A percentile compares a stretch with the other conserved stretches of the same genome.
phyloP scores from a whole-genome alignment of 768 basidiomycete genomes.

The Mycena polygramma region DNA sequence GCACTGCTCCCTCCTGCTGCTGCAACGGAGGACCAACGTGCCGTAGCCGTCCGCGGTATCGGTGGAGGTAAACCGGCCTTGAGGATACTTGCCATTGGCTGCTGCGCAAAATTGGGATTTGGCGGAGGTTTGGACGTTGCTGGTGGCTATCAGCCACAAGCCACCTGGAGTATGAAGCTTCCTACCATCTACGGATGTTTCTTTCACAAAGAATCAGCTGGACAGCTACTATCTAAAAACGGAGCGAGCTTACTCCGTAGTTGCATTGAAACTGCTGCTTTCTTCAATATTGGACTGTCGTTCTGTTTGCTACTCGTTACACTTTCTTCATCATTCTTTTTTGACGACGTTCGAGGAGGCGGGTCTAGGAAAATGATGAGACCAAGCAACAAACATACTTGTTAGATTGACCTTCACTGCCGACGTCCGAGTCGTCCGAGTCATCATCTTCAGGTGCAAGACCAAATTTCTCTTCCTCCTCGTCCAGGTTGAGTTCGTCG shows the following conservation, averaged over 20 bases:
- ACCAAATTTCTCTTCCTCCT: slow-evolving; percentile 95
- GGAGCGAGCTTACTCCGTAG: slow-evolving; percentile 72
- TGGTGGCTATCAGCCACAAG: slow-evolving; percentile 36
- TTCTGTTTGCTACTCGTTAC: slow-evolving; percentile 80
- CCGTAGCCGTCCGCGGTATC: slow-evolving; percentile 67
- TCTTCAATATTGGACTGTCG: slow-evolving; percentile 86
- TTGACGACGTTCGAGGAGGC: slow-evolving; percentile 73
- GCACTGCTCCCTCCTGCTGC: slow-evolving; percentile 80
- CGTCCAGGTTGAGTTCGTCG: slow-evolving; percentile 96
- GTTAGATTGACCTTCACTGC: slow-evolving; percentile 71
- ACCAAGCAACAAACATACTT: background rate
- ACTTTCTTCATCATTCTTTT: slow-evolving; percentile 88
- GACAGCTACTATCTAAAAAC: slow-evolving; percentile 15
- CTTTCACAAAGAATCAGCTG: slow-evolving; percentile 52
- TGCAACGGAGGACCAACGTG: slow-evolving; percentile 81
- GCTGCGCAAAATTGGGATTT: slow-evolving; percentile 84
- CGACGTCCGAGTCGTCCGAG: slow-evolving; percentile 81
- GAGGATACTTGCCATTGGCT: slow-evolving; percentile 81
- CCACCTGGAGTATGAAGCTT: slow-evolving; percentile 11
- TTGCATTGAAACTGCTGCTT: slow-evolving; percentile 71
- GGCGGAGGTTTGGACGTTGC: slow-evolving; percentile 77
- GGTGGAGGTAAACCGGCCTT: slow-evolving; percentile 76
- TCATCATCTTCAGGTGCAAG: slow-evolving; percentile 82
- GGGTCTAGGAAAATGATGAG: slow-evolving; percentile 56
- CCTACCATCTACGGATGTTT: slow-evolving; percentile 79